Percentiles rank a stretch among this genome's conserved stretches.
Conservation (phyloP, 2,329 filamentous ascomycete species). For the Aspergillus melleus region DNA sequence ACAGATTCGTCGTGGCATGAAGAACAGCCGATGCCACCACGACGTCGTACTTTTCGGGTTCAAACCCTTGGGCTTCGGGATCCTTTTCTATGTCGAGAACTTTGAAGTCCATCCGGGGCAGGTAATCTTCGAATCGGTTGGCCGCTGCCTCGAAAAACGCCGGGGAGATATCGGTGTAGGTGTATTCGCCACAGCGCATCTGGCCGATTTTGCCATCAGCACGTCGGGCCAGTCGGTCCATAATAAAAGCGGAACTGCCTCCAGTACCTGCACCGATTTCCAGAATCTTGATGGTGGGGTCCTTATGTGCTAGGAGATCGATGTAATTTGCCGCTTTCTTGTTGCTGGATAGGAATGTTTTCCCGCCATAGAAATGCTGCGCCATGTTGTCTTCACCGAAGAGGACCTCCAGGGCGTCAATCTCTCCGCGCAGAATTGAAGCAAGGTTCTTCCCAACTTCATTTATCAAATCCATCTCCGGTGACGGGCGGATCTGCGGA, state of each 20-base stretch:
- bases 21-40: constrained; percentile 12
- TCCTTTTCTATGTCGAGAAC: constrained; percentile 18
- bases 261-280: constrained; percentile 9
- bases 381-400: too few species aligned
- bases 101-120: constrained; percentile 13
- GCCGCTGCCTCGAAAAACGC: constrained; percentile 14
- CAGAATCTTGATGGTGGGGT: constrained; percentile 1
- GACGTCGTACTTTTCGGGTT: constrained; percentile 18
- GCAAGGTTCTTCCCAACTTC: too few species aligned
- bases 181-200: constrained; percentile 7
- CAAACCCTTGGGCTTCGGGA: constrained; percentile 17
- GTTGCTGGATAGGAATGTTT: too few species aligned
- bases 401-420: too few species aligned
- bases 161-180: constrained; percentile 18
- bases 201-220: neutral
- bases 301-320: neutral
- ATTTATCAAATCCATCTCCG: too few species aligned
- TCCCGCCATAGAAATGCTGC: too few species aligned
- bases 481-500: too few species aligned
- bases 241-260: neutral
- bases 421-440: too few species aligned
- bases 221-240: neutral
- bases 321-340: neutral
- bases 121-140: constrained; percentile 8
- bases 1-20: too few species aligned